phyloP scores from a whole-genome alignment of 306 rosid genomes.

The Vachellia collinsii region DNA sequence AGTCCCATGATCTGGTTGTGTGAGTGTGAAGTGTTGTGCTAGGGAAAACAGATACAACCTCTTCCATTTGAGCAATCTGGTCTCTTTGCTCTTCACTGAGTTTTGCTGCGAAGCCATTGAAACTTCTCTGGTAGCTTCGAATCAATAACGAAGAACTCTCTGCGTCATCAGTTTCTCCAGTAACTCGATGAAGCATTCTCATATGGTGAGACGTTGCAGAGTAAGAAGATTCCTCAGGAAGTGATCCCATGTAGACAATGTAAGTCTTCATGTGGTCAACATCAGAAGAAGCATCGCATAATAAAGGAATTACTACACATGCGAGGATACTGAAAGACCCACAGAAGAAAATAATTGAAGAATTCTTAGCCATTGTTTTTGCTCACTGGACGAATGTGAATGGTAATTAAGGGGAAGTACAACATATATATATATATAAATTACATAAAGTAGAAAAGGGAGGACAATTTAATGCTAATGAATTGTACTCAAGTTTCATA shows the following conservation, averaged over 20 bases:
- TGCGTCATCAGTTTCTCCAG: background rate
- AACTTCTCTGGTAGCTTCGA: background rate
- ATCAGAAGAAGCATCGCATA: background rate
- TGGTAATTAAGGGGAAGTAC: background rate
- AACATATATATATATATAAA: background rate
- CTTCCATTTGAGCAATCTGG: background rate
- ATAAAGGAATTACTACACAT: background rate
- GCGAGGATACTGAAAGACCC: background rate
- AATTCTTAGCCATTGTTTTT: background rate
- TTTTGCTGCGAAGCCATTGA: slow-evolving; percentile 1
- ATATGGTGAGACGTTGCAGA: background rate
- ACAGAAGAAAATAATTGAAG: background rate
- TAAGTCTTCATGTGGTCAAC: background rate
- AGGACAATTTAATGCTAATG: background rate
- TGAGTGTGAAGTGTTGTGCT: background rate
- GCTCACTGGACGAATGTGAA: background rate
- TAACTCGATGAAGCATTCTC: background rate
- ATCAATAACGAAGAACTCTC: background rate
- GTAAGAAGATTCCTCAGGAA: background rate
- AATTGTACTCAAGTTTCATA: background rate
- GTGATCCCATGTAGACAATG: background rate
- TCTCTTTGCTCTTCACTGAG: background rate
- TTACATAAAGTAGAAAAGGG: no score
- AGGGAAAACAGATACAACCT: background rate
- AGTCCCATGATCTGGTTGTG: background rate